Conservation (phyloP, 192 early-diverging fungal genomes). For the Phlyctochytrium bullatum region DNA sequence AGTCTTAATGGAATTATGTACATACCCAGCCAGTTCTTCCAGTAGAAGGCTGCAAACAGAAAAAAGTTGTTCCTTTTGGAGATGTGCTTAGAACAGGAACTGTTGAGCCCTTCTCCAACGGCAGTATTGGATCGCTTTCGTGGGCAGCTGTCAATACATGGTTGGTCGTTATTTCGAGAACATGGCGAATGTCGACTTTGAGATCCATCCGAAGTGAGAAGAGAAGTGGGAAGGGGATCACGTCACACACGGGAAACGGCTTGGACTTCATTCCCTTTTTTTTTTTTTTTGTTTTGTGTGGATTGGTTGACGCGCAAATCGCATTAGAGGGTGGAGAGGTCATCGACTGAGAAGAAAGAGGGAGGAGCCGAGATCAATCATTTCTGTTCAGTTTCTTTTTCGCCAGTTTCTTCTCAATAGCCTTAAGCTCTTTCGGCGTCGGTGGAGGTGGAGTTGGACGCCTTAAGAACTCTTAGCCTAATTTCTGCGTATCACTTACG, state of each 20-base stretch:
- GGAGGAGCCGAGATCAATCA: no score
- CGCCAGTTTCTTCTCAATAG: conserved; percentile 45
- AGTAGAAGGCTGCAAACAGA: neutral
- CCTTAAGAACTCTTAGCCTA: no score
- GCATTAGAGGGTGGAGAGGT: no score
- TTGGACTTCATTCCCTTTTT: no score
- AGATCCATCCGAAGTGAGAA: no score
- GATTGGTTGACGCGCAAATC: no score
- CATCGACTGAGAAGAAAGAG: no score
- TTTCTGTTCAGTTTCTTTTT: conserved; percentile 48
- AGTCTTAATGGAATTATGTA: neutral
- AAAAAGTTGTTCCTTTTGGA: conserved; percentile 1
- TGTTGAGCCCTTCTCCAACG: neutral
- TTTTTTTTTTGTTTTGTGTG: no score
- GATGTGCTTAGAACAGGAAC: neutral
- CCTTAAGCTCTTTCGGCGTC: conserved; percentile 49
- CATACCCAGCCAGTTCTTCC: neutral
- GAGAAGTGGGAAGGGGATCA: no score
- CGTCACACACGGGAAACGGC: no score
- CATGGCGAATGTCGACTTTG: no score
- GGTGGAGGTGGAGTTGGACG: conserved; percentile 3
- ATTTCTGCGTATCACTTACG: conserved; percentile 23
- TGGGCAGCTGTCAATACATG: neutral
- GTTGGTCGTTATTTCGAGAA: neutral
- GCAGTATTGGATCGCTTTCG: neutral